Evolutionary conservation across 2,329 filamentous ascomycete species (phyloP), one percentile per base, ranked within the genome.

Genomic region (Colletotrichum shisoi): DNA sequence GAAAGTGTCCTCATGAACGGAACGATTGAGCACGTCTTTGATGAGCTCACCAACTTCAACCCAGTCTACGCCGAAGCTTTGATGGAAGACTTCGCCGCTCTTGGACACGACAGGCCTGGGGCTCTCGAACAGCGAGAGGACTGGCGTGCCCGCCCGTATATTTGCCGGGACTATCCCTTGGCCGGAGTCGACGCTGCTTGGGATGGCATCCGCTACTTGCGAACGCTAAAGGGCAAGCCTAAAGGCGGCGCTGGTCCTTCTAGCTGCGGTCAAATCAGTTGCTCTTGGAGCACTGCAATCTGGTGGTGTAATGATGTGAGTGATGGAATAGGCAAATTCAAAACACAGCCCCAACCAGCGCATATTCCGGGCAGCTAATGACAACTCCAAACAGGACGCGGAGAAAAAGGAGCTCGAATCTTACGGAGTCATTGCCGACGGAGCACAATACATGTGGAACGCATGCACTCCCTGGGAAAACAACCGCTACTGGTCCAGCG

Each of bases 271-370:
- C 67, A 67, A 1, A 71, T 73, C 12, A 73, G 71, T 44, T 74
- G 73, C 51, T 65, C 61, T 1, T 70, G 61, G 9, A 56, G 58
- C 0, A 56, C 69, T 2, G 71, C 64, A 4, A 73, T 73, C 48
- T 70, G 45, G n/a, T 73, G 71, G 71, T 74, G 73, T 58, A 74
- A 74, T 53, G 68, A 73, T 17, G 71, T 73, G 54, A 64, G 69
- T 69, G 4, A 17, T 46, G n/a, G n/a, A 40, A 40, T 3, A 15
- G 17, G 39, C 9, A 12, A 7, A 2, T 5, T 9, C 1, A 31
- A 37, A 9, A 15, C 11, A 27, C 1, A 31, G 11, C 9, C 9
- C 11, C 2, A 31, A 13, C 9, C 1, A 6, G 0, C 27, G n/a
- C 34, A 37, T 34, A 17, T 5, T 34, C 2, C 39, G n/a, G 44